These are phyloP conservation scores for Pestalotiopsis sp. DNA, from an alignment of 2,329 filamentous ascomycete species.

Conservation along the genomic window DNA sequence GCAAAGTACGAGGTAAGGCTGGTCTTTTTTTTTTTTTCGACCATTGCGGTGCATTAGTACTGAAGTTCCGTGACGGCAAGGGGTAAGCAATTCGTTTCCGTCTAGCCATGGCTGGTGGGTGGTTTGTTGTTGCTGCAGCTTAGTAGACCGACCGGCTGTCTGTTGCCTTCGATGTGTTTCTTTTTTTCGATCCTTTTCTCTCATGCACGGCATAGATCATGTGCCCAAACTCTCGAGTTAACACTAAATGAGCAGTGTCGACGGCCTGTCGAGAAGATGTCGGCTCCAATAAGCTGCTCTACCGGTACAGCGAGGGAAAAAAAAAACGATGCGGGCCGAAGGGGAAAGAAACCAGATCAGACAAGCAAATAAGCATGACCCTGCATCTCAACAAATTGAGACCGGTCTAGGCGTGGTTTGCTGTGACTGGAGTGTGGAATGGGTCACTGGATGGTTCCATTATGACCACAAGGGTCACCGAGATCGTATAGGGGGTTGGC, in stretches of 20 bases:
- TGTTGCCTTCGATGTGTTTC: too few species aligned
- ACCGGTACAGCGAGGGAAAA: neutral
- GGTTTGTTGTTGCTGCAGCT: too few species aligned
- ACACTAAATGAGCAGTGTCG: too few species aligned
- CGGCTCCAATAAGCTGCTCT: neutral
- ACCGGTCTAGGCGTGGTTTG: neutral
- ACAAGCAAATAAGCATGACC: neutral
- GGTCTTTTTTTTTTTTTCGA: neutral
- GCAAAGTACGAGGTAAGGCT: neutral
- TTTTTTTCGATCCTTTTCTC: too few species aligned
- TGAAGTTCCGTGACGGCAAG: too few species aligned
- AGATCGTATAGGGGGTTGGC: neutral
- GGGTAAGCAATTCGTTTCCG: neutral
- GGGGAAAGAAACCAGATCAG: neutral
- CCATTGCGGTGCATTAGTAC: too few species aligned
- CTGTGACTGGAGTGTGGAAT: neutral
- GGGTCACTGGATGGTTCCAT: neutral
- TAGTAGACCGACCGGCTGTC: too few species aligned
- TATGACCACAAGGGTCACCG: neutral
- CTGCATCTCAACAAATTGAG: neutral
- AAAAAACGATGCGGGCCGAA: neutral
- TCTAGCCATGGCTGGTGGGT: neutral
- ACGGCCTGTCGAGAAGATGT: neutral
- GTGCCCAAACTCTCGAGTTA: too few species aligned
- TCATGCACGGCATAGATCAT: too few species aligned